These are phyloP conservation scores for Russula earlei DNA, from an alignment of 768 basidiomycete genomes.

Conservation along the genomic window DNA sequence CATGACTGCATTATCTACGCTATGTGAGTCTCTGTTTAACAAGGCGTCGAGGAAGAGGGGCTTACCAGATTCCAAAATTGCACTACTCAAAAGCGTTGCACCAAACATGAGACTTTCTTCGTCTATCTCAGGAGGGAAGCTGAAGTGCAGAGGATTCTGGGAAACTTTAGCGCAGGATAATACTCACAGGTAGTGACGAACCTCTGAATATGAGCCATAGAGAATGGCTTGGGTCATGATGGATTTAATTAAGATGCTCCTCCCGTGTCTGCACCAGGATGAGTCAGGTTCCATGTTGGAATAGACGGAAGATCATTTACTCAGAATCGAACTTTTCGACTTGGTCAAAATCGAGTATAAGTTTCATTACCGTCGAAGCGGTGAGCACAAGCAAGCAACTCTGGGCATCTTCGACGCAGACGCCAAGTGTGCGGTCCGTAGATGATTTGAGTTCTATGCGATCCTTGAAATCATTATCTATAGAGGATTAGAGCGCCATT, in stretches of 20 bases:
- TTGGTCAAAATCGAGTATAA: slow-evolving; percentile 49
- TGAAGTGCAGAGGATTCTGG: slow-evolving; percentile 71
- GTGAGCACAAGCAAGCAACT: slow-evolving; percentile 51
- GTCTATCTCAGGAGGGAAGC: slow-evolving; percentile 72
- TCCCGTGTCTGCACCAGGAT: slow-evolving; percentile 41
- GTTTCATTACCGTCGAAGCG: slow-evolving; percentile 62
- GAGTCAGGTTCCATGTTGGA: not conserved
- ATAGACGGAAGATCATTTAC: slow-evolving; percentile 32
- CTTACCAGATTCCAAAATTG: slow-evolving; percentile 66
- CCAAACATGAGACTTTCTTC: slow-evolving; percentile 72
- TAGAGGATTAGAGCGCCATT: not conserved
- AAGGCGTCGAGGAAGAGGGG: not conserved
- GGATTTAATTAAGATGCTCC: slow-evolving; percentile 60
- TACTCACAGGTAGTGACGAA: slow-evolving; percentile 24
- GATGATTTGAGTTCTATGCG: slow-evolving; percentile 62
- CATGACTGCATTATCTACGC: slow-evolving; percentile 55
- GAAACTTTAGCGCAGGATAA: not conserved
- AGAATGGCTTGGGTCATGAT: slow-evolving; percentile 79
- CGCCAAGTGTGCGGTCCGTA: slow-evolving; percentile 59
- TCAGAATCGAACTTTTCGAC: slow-evolving; percentile 52
- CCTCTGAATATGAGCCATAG: slow-evolving; percentile 60
- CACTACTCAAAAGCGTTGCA: slow-evolving; percentile 63
- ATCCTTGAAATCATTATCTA: slow-evolving; percentile 64
- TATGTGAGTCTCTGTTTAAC: not conserved
- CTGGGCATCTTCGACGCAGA: slow-evolving; percentile 47